Percentiles rank a stretch among this genome's conserved stretches.
These are phyloP conservation scores for Ambrosiella beaveri DNA, from an alignment of 2,329 filamentous ascomycete genomes.

Conservation along the genomic window DNA sequence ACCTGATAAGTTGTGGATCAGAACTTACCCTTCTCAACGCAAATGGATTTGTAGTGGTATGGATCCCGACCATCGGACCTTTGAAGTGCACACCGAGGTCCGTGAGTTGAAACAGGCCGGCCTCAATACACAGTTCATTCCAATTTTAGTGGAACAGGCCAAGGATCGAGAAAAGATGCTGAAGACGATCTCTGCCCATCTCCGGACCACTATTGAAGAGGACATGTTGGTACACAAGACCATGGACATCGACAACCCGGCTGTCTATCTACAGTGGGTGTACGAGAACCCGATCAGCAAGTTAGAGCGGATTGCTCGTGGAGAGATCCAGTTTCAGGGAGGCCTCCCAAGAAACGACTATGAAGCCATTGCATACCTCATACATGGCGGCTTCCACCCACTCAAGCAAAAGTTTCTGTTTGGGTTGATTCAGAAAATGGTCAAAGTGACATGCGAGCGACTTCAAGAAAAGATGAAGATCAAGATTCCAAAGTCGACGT, in stretches of 20 bases:
- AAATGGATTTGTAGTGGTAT: slow-evolving; percentile 44
- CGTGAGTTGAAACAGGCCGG: slow-evolving; percentile 31
- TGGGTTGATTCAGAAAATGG: slow-evolving; percentile 28
- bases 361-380: slow-evolving; percentile 36
- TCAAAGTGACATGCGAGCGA: slow-evolving; percentile 33
- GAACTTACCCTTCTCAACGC: slow-evolving; percentile 46
- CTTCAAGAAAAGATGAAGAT: slow-evolving; percentile 43
- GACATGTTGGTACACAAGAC: slow-evolving; percentile 34
- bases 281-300: slow-evolving; percentile 23
- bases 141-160: slow-evolving; percentile 46
- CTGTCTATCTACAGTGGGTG: slow-evolving; percentile 37
- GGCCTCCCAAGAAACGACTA: slow-evolving; percentile 33
- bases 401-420: slow-evolving; percentile 30
- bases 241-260: slow-evolving; percentile 26
- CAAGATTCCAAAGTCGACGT: slow-evolving; percentile 41
- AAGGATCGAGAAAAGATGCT: slow-evolving; percentile 28
- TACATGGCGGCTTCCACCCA: slow-evolving; percentile 43
- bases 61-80: slow-evolving; percentile 37
- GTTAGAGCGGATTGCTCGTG: slow-evolving; percentile 23
- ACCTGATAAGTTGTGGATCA: slow-evolving; percentile 41
- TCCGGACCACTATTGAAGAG: slow-evolving; percentile 34
- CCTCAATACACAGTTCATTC: slow-evolving; percentile 52
- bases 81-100: slow-evolving; percentile 42
- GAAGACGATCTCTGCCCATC: slow-evolving; percentile 28
- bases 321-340: slow-evolving; percentile 26